Evolutionary conservation across 495 filamentous ascomycete genomes (phyloP), one percentile per base, ranked within the genome.

Genomic region (Penicillium lividum): DNA sequence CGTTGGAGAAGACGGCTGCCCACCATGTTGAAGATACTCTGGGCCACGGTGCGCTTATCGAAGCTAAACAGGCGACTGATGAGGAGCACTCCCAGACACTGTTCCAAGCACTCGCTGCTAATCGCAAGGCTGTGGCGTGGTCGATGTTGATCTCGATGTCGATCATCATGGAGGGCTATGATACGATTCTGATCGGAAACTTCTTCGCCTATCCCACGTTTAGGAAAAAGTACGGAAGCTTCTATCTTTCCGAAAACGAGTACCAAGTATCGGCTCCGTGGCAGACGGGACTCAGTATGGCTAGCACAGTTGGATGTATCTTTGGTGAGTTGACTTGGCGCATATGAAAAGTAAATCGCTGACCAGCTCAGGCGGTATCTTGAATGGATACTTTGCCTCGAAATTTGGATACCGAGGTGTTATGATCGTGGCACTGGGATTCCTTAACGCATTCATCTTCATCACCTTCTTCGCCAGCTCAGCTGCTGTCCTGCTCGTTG

Each of bases 81-180:
- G 71, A 69, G 16, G 71, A 75, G 54, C 73, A 70, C 47, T 34
- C 64, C 10, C 64, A 71, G 33, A 70, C 68, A 0, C 49, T 73
- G 3, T 63, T 64, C 60, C 62, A 74, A 53, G 68, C 63, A 7
- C 22, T 82, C 51, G 71, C 65, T 8, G 65, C 70, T 13, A 80
- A 81, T 53, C 77, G 46, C 0, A 49, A 49, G 55, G 80, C 80
- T 6, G 72, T 80, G 10, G 63, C 55, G n/a, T 83, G 77, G 78
- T 78, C 75, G 2, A 63, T 79, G 51, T 50, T 77, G 10, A 65
- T 81, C 18, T 80, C 78, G 13, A 61, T 75, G 53, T 63, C 71
- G 1, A 76, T 83, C 36, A 67, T 80, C 55, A 82, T 83, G 80
- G 78, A 82, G 60, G 80, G 80, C 9, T 83, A 80, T 62, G 78